Evolutionary conservation across 1,284 basidiomycete species (phyloP).

Genomic region (Polyporus tsugae): DNA sequence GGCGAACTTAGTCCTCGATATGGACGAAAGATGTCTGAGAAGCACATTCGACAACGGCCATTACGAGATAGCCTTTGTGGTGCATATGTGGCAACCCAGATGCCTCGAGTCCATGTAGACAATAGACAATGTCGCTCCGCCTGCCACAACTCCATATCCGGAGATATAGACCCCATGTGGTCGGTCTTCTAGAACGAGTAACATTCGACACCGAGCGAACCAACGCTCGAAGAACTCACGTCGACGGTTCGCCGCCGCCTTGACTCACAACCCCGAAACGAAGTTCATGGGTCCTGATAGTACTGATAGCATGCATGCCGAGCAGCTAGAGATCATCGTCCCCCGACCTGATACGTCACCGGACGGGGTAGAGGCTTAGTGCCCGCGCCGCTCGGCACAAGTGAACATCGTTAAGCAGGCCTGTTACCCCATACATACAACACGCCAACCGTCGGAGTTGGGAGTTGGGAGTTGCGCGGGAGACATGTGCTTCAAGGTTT

Average conservation of each 20-base stretch:
- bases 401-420: not conserved
- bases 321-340: not conserved
- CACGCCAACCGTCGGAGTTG: not conserved
- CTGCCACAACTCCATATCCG: not conserved
- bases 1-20: not conserved
- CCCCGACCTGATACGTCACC: not conserved
- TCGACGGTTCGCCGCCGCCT: not conserved
- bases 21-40: not conserved
- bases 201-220: not conserved
- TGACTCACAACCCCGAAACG: not conserved
- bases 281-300: not conserved
- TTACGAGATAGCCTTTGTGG: not conserved
- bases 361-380: not conserved
- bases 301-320: not conserved
- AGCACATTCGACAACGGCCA: not conserved
- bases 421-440: not conserved
- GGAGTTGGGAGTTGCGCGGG: not conserved
- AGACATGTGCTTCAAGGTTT: constrained; percentile 2
- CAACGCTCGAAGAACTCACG: not conserved
- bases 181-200: not conserved
- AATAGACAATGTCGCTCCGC: not conserved
- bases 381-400: not conserved
- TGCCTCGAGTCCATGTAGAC: not conserved
- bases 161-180: not conserved
- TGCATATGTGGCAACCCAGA: not conserved